phyloP scores from a whole-genome alignment of 2,329 filamentous ascomycete species.

The Penicillium digitatum region DNA sequence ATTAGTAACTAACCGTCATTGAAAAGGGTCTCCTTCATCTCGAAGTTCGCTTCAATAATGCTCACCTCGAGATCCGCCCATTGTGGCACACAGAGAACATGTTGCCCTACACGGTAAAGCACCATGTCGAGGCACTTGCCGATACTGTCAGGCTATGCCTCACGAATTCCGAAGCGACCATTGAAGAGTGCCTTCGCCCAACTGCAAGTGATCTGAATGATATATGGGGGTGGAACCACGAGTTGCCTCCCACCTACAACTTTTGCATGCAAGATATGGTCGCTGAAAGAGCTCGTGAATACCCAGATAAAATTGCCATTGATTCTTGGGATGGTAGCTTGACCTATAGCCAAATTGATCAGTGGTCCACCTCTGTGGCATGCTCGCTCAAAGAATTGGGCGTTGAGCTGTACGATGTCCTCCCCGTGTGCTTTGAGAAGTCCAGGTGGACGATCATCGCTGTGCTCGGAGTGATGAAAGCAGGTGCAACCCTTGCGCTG shows the following conservation, averaged over 20 bases:
- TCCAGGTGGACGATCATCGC: slow-evolving; percentile 35
- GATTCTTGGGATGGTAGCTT: slow-evolving; percentile 33
- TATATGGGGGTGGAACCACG: slow-evolving; percentile 50
- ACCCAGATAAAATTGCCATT: slow-evolving; percentile 28
- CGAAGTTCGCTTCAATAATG: slow-evolving; percentile 27
- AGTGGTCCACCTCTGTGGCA: slow-evolving; percentile 34
- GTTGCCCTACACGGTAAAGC: slow-evolving; percentile 43
- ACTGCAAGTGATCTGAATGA: slow-evolving; percentile 40
- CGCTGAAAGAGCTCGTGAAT: slow-evolving; percentile 25
- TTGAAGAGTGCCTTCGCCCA: slow-evolving; percentile 35
- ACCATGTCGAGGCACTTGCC: slow-evolving; percentile 43
- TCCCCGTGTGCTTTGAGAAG: slow-evolving; percentile 35
- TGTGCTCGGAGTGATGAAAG: slow-evolving; percentile 34
- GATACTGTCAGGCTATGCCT: slow-evolving; percentile 41
- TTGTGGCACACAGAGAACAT: slow-evolving; percentile 43
- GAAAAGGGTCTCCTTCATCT: slow-evolving; percentile 33
- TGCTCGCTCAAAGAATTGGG: slow-evolving; percentile 26
- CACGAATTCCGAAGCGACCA: slow-evolving; percentile 24
- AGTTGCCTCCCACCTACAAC: slow-evolving; percentile 42
- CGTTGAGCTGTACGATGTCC: slow-evolving; percentile 24
- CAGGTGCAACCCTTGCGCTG: slow-evolving; percentile 30
- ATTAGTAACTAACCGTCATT: slow-evolving; percentile 7
- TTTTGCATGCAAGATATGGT: slow-evolving; percentile 50
- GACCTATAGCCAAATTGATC: slow-evolving; percentile 32
- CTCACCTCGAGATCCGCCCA: slow-evolving; percentile 38